Evolutionary conservation across 306 rosid species (phyloP), one percentile per base, ranked within the genome.

Genomic region (Senna siamea): DNA sequence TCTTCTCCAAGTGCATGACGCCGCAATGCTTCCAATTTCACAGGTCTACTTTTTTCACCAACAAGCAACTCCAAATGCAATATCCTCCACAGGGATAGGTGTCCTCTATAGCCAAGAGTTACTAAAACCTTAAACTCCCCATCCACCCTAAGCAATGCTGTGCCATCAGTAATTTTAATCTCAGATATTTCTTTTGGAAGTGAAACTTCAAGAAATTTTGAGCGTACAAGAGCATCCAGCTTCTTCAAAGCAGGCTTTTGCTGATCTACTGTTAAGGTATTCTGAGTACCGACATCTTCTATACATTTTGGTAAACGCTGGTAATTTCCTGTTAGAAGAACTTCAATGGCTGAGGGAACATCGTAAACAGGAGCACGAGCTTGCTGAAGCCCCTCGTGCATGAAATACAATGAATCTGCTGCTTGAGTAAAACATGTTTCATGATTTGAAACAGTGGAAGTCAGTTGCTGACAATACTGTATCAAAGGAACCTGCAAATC

Each of bases 301-400:
- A 92, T 59, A 76, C 98, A 95, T 73, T 95, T 95, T 0, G 99
- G 99, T 38, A 95, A 67, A 44, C 97, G 96, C 66, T 86, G 78
- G 73, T 95, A 95, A 65, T 82, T 82, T 54, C 99, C 97, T 0
- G 97, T 83, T 9, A 92, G 85, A 59, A 95, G 99, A 75, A 95
- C 83, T 74, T 95, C 99, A 76, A 89, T 53, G 1, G 99, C 99
- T 9, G 99, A 90, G 1, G 99, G 99, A 66, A 95, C 98, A 79
- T 95, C 99, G 72, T 92, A 95, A 46, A 95, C 88, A 7, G 99
- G 99, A 41, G 99, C 99, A 64, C 99, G 91, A 15, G 99, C 98
- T 82, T 90, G 99, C 68, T 95, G 99, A 67, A 95, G 90, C 78
- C 96, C 99, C 81, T 95, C 99, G 32, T 95, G 99, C 99, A 95